Percentiles rank a stretch among this genome's conserved stretches.
Conservation (phyloP, 768 basidiomycete species). For the Rhizopogon sp. region DNA sequence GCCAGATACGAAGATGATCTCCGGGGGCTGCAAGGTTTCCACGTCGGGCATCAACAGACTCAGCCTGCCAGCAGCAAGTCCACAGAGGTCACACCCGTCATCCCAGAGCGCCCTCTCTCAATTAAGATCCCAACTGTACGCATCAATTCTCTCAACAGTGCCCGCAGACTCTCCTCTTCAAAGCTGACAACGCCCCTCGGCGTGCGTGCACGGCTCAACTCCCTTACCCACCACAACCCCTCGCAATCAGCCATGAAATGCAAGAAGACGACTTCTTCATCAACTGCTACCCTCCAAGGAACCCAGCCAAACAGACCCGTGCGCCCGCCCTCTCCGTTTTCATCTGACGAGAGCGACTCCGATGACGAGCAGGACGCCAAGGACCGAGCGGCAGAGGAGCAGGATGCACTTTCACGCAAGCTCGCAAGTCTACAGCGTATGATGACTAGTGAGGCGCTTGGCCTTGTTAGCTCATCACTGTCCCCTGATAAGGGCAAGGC, state of each 20-base stretch:
- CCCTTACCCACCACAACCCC: constrained; percentile 50
- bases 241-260: constrained; percentile 31
- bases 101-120: constrained; percentile 3
- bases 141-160: background rate
- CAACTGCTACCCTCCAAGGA: constrained; percentile 65
- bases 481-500: constrained; percentile 34
- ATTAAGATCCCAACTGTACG: constrained; percentile 1
- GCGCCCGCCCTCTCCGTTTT: constrained; percentile 45
- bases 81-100: constrained; percentile 10
- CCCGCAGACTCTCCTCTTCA: constrained; percentile 31
- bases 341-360: constrained; percentile 57
- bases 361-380: constrained; percentile 46
- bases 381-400: constrained; percentile 61
- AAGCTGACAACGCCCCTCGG: constrained; percentile 51
- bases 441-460: constrained; percentile 71
- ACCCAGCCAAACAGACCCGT: constrained; percentile 31
- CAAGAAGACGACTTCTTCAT: constrained; percentile 57
- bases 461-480: constrained; percentile 46
- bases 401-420: constrained; percentile 62
- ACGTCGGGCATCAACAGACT: constrained; percentile 39
- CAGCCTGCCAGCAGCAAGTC: constrained; percentile 19
- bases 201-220: constrained; percentile 68
- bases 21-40: constrained; percentile 64
- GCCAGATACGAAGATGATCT: constrained; percentile 84
- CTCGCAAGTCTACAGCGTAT: constrained; percentile 62